phyloP scores from a whole-genome alignment of 345 rosid genomes.

The Euphorbia lathyris region DNA sequence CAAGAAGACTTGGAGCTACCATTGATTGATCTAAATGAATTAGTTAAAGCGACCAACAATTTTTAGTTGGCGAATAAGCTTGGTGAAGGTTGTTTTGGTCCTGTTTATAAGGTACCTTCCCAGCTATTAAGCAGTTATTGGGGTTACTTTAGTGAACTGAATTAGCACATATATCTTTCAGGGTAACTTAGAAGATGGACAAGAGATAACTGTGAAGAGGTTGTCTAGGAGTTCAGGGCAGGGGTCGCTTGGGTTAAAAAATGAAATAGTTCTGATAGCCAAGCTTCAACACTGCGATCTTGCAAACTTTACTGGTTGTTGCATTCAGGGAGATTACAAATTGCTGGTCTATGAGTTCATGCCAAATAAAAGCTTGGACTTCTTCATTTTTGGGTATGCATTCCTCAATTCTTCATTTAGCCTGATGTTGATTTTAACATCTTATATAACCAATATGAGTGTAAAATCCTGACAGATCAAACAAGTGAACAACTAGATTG shows the following conservation, averaged over 20 bases:
- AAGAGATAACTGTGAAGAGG: too few species aligned
- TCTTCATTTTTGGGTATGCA: constrained; percentile 15
- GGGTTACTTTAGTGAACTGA: neutral
- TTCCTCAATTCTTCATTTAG: too few species aligned
- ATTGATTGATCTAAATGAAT: neutral
- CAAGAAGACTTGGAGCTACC: too few species aligned
- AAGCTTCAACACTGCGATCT: constrained; percentile 53
- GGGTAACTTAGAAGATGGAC: constrained; percentile 41
- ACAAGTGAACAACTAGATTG: constrained; percentile 8
- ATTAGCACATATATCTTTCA: constrained; percentile 1
- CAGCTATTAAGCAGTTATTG: neutral
- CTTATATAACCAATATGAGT: neutral
- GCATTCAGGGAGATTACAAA: constrained; percentile 17
- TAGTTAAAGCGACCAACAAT: neutral
- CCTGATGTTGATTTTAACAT: too few species aligned
- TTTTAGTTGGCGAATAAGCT: neutral
- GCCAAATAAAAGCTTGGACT: constrained; percentile 26
- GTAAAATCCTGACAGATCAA: neutral
- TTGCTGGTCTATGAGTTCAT: constrained; percentile 27
- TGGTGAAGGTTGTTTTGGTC: constrained; percentile 7
- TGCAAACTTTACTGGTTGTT: constrained; percentile 29
- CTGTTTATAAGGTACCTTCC: too few species aligned
- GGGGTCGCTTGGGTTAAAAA: constrained; percentile 44
- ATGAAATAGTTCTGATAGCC: constrained; percentile 38
- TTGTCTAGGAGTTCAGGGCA: constrained; percentile 40